Evolutionary conservation across 1,284 basidiomycete genomes (phyloP).

Genomic region (Moesziomyces globuligerus): DNA sequence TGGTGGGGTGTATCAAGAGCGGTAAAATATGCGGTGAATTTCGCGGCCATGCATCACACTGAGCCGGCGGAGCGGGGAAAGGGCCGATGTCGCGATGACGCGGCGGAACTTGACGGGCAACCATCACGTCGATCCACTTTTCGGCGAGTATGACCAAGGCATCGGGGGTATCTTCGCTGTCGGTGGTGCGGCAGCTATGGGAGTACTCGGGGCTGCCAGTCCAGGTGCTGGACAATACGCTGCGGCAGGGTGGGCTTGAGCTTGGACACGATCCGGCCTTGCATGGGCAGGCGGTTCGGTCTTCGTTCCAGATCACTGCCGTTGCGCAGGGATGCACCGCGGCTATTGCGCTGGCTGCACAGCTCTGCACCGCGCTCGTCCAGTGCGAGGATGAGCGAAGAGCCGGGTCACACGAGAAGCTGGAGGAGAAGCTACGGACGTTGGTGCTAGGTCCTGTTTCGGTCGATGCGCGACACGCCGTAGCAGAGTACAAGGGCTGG

Average conservation of each 20-base stretch:
- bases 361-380: background rate
- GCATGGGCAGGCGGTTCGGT: constrained; percentile 10
- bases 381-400: background rate
- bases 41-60: no score
- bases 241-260: constrained; percentile 4
- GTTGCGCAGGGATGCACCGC: constrained; percentile 27
- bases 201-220: constrained; percentile 6
- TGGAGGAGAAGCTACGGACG: no score
- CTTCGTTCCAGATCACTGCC: constrained; percentile 26
- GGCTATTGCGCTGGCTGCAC: constrained; percentile 3
- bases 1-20: no score
- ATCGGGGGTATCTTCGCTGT: background rate
- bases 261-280: constrained; percentile 3
- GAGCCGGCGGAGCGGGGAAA: background rate
- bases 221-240: constrained; percentile 11
- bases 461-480: constrained; percentile 27
- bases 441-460: constrained; percentile 11
- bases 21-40: background rate
- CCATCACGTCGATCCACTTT: no score
- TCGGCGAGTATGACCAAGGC: background rate
- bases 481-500: constrained; percentile 28
- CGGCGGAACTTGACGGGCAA: background rate
- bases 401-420: background rate
- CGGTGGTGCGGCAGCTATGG: constrained; percentile 23
- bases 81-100: background rate